A percentile compares a stretch with the other conserved stretches of the same genome.
Conservation (phyloP, 805 yeast species). For the Brettanomyces bruxellensis region DNA sequence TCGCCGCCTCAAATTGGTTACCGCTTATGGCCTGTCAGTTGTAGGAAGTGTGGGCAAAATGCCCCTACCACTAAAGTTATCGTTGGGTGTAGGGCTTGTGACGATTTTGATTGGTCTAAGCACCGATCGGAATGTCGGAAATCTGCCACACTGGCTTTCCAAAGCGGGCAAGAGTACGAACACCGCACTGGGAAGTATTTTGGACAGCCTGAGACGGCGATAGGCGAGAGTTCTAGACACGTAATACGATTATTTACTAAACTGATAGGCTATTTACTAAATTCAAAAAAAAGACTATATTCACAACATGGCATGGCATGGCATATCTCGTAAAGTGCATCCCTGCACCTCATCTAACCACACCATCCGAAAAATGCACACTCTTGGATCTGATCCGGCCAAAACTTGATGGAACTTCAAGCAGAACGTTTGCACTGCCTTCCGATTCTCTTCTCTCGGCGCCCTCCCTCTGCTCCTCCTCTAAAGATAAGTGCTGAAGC, state of each 20-base stretch:
- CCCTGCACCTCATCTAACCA: neutral
- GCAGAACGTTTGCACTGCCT: neutral
- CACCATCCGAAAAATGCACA: constrained; percentile 21
- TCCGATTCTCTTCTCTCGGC: neutral
- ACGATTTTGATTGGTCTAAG: neutral
- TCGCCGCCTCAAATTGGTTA: neutral
- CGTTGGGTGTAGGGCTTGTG: constrained; percentile 1
- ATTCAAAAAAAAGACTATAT: no score
- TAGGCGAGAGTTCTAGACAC: no score
- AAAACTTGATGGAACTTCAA: constrained; percentile 17
- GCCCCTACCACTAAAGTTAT: neutral
- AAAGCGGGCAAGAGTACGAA: no score
- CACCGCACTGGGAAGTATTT: no score
- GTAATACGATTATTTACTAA: no score
- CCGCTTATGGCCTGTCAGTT: neutral
- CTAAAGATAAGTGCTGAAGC: constrained; percentile 18
- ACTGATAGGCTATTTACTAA: no score
- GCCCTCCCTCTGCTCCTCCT: constrained; percentile 7
- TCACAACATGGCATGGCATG: no score
- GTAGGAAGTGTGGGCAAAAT: neutral
- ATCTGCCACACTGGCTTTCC: no score
- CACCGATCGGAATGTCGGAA: no score
- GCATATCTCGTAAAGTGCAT: no score
- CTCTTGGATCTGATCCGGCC: constrained; percentile 21
- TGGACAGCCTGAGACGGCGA: no score